Conservation (phyloP, 73 alveolate genomes). For the Breviolum minutum region DNA sequence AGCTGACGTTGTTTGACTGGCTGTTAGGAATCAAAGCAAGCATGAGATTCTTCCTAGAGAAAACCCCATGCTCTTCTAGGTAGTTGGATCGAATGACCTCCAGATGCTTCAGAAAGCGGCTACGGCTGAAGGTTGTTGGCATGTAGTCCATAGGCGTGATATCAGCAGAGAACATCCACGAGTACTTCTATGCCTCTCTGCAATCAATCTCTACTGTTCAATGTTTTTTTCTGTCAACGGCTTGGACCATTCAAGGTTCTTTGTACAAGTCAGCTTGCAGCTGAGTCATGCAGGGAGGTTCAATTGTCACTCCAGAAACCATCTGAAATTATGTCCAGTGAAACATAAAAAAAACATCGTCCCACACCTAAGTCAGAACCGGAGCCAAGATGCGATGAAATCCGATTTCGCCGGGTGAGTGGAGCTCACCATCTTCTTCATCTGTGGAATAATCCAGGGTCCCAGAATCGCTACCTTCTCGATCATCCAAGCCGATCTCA, state of each 20-base stretch:
- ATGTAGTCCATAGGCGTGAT: neutral
- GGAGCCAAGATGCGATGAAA: constrained; percentile 37
- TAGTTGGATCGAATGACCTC: too few species aligned
- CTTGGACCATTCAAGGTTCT: neutral
- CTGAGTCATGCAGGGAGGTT: neutral
- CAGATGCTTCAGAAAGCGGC: too few species aligned
- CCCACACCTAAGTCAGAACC: neutral
- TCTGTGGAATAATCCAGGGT: constrained; percentile 62
- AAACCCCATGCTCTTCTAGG: too few species aligned
- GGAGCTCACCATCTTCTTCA: constrained; percentile 1
- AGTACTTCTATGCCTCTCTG: neutral
- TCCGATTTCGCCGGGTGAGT: constrained; percentile 11
- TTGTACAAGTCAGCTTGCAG: neutral
- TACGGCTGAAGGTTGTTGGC: too few species aligned
- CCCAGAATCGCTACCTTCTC: constrained; percentile 27
- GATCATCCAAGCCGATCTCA: neutral
- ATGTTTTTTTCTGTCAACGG: neutral
- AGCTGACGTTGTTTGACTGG: too few species aligned
- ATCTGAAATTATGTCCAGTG: neutral
- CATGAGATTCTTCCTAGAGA: too few species aligned
- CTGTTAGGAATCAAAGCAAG: too few species aligned
- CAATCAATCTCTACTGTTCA: neutral
- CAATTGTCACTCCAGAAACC: constrained; percentile 6
- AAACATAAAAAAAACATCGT: neutral
- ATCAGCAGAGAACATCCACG: neutral